These are phyloP conservation scores for Parastagonospora nodorum DNA, from an alignment of 2,329 filamentous ascomycete species.

Conservation along the genomic window DNA sequence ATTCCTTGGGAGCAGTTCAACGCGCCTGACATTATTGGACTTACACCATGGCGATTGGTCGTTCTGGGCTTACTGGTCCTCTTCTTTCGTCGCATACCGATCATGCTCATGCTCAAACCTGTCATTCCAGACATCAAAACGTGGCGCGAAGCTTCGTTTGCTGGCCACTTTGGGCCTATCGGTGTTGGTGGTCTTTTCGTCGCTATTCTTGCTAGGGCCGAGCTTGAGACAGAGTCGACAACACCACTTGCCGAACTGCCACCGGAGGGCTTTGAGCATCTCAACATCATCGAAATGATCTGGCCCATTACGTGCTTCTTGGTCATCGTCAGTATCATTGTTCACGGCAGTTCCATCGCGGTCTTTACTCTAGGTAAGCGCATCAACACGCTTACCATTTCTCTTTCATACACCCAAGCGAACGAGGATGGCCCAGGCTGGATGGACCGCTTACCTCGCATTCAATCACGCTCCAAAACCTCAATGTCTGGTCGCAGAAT, in stretches of 20 bases:
- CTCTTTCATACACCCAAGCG: conserved; percentile 92
- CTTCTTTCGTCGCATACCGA: conserved; percentile 91
- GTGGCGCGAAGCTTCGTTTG: conserved; percentile 95
- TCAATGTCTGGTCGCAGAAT: conserved; percentile 73
- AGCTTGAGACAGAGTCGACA: conserved; percentile 76
- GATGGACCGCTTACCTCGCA: conserved; percentile 89
- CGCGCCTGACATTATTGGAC: conserved; percentile 66
- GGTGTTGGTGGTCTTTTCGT: conserved; percentile 97
- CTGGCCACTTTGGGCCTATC: conserved; percentile 96
- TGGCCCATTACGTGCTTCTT: conserved; percentile 97
- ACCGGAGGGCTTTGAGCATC: conserved; percentile 62
- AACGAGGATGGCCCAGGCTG: conserved; percentile 87
- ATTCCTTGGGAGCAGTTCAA: conserved; percentile 97
- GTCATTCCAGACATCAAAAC: conserved; percentile 97
- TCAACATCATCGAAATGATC: conserved; percentile 78
- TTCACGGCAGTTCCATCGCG: conserved; percentile 96
- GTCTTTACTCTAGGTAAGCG: conserved; percentile 97
- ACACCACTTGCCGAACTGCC: conserved; percentile 73
- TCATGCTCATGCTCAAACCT: conserved; percentile 91
- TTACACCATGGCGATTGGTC: conserved; percentile 87
- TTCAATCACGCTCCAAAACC: conserved; percentile 81
- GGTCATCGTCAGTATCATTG: conserved; percentile 90
- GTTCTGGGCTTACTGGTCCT: conserved; percentile 93
- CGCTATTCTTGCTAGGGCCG: conserved; percentile 89
- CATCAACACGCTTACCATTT: conserved; percentile 94